Base-by-base conservation (phyloP, 331 rosid species). In the Dryas integrifolia region DNA sequence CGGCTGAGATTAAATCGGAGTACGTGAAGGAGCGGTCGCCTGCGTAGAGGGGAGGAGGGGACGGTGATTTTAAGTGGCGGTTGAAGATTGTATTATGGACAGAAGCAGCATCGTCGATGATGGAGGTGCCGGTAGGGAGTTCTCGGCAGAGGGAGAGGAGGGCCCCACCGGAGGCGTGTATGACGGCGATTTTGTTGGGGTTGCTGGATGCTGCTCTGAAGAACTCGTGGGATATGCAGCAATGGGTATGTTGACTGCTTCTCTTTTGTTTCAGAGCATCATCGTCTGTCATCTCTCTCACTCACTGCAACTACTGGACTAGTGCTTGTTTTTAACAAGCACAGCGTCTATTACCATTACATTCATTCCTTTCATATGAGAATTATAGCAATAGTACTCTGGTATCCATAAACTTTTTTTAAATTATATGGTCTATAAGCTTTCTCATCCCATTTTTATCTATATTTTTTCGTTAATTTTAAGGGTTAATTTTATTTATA, bases 221-320 rank as follows among this genome's bases (percentile, higher is more conserved):
- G 84, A 94, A 91, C 61, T 79, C 75, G 82, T 91, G 98, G 5
- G 91, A 89, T 44, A 91, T 72, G 82, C 97, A 93, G 84, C 93
- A 79, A 4, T n/a, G 75, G 67, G 55, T 38, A 6, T 35, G 18
- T 4, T 35, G 45, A n/a, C n/a, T 40, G 3, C 51, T 66, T 46
- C 7, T 35, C 45, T 18, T 6, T 69, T 62, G 47, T 61, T 40
- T 61, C 48, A n/a, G 3, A 2, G 6, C 48, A 38, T 3, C 72
- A 51, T 51, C 18, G 45, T 60, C 9, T 11, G 16, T 11, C 73
- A 69, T 69, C 73, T 16, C 63, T 16, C 73, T 30, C 47, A 9
- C 40, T 57, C 60, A 56, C 5, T 21, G 11, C 35, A 21, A 5
- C 59, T 55, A 26, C 58, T 7, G 59, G 30, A 53, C 10, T 53